These are phyloP conservation scores for Penicillium fimorum DNA, from an alignment of 495 filamentous ascomycete species.

Conservation along the genomic window DNA sequence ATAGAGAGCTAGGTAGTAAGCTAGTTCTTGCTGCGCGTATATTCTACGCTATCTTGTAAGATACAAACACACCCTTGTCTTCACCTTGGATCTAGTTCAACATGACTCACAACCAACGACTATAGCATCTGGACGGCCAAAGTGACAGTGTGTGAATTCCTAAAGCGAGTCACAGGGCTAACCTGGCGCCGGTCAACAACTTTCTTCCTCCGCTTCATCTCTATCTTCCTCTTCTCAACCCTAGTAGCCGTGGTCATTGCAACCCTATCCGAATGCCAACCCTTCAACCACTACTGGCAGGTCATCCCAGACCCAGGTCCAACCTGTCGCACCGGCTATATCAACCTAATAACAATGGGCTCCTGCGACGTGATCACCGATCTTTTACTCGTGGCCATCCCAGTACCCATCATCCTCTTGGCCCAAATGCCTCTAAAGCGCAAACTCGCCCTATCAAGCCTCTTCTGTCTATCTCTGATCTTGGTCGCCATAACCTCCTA, in stretches of 20 bases:
- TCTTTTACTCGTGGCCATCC: conserved; percentile 79
- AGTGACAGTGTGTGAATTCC: conserved; percentile 84
- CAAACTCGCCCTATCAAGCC: conserved; percentile 63
- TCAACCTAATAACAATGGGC: conserved; percentile 85
- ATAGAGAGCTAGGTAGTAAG: conserved; percentile 50
- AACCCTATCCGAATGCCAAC: conserved; percentile 81
- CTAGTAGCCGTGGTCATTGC: conserved; percentile 77
- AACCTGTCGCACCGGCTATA: conserved; percentile 77
- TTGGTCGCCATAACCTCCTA: conserved; percentile 75
- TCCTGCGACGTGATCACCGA: conserved; percentile 84
- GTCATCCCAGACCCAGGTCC: conserved; percentile 85
- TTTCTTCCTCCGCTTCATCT: conserved; percentile 62
- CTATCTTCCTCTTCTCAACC: conserved; percentile 70
- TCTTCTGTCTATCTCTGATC: conserved; percentile 79
- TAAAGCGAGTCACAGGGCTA: conserved; percentile 68
- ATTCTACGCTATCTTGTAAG: conserved; percentile 59
- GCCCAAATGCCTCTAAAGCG: conserved; percentile 66
- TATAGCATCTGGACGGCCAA: conserved; percentile 90
- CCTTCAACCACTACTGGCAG: conserved; percentile 86
- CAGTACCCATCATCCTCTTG: conserved; percentile 78
- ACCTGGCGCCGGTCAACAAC: conserved; percentile 73
- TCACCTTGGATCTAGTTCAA: not conserved
- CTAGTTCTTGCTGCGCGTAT: conserved; percentile 54
- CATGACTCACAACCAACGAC: not conserved
- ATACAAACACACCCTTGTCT: conserved; percentile 3